These are phyloP conservation scores for Penicillium coffeae DNA, from an alignment of 495 filamentous ascomycete species.

Conservation along the genomic window DNA sequence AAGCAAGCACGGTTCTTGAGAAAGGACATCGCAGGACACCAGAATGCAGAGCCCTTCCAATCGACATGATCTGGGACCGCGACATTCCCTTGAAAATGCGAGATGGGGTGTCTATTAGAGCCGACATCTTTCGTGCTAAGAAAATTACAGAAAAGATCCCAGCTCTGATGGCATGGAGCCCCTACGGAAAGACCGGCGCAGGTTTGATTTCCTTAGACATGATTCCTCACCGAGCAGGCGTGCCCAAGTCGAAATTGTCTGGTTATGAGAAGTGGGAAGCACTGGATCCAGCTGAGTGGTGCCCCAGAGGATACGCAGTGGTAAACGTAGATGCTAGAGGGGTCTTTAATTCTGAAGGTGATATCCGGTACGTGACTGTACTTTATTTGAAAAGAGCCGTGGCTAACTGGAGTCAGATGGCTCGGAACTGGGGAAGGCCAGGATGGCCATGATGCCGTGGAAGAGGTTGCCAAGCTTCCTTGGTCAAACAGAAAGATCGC, in stretches of 20 bases:
- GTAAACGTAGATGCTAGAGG: constrained; percentile 39
- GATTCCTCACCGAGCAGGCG: constrained; percentile 9
- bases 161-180: constrained; percentile 30
- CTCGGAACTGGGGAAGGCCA: constrained; percentile 1
- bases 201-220: constrained; percentile 12
- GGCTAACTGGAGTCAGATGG: no score
- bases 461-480: constrained; percentile 5
- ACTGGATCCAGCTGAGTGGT: constrained; percentile 40
- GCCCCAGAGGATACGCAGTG: constrained; percentile 34
- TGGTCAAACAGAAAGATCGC: constrained; percentile 21
- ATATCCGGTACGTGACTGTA: constrained; percentile 16
- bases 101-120: constrained; percentile 18
- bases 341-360: constrained; percentile 25
- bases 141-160: constrained; percentile 19
- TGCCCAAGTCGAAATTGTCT: constrained; percentile 7
- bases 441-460: constrained; percentile 18
- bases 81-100: constrained; percentile 3
- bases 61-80: background rate
- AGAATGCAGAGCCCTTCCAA: no score
- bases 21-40: no score
- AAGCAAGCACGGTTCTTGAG: no score
- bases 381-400: no score
- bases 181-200: constrained; percentile 31
- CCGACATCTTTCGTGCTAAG: constrained; percentile 28
- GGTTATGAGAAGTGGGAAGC: constrained; percentile 36